phyloP scores from a whole-genome alignment of 805 yeast genomes.

The Candida vaughaniae region DNA sequence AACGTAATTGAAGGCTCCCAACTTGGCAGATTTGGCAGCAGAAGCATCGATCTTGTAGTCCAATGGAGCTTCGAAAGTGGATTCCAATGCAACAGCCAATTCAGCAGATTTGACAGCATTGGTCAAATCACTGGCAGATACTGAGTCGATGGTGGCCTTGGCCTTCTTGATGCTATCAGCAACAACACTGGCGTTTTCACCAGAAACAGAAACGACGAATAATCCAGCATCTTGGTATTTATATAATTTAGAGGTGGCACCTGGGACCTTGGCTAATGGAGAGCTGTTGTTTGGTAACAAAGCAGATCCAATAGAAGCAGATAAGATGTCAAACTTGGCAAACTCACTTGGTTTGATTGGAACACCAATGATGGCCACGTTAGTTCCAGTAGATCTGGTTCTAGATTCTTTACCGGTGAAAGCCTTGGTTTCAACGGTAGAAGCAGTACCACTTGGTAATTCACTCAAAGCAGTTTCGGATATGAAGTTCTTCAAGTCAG shows the following conservation, averaged over 20 bases:
- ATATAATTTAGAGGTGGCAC: slow-evolving; percentile 53
- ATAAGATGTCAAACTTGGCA: slow-evolving; percentile 66
- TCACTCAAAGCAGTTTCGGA: slow-evolving; percentile 61
- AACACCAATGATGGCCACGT: slow-evolving; percentile 77
- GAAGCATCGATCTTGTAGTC: slow-evolving; percentile 32
- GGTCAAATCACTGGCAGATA: slow-evolving; percentile 52
- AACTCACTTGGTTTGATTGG: slow-evolving; percentile 68
- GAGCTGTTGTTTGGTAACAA: slow-evolving; percentile 57
- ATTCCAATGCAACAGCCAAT: slow-evolving; percentile 43
- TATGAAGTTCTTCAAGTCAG: slow-evolving; percentile 68
- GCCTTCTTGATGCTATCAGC: slow-evolving; percentile 60
- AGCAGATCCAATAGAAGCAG: slow-evolving; percentile 61
- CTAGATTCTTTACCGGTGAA: slow-evolving; percentile 68
- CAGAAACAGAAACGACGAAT: slow-evolving; percentile 67
- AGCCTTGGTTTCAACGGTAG: slow-evolving; percentile 41
- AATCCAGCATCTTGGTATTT: slow-evolving; percentile 79
- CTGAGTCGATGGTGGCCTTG: slow-evolving; percentile 39
- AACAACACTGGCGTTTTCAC: slow-evolving; percentile 51
- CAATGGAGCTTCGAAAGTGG: slow-evolving; percentile 31
- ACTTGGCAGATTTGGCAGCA: slow-evolving; percentile 35
- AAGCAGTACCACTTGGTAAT: slow-evolving; percentile 60
- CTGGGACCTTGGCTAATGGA: slow-evolving; percentile 47
- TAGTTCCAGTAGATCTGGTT: slow-evolving; percentile 60
- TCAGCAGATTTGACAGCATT: slow-evolving; percentile 46
- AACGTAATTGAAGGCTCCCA: slow-evolving; percentile 74